Percentiles rank a stretch among this genome's conserved stretches.
phyloP scores from a whole-genome alignment of 441 rosid species.

The Raphanus hybrid region DNA sequence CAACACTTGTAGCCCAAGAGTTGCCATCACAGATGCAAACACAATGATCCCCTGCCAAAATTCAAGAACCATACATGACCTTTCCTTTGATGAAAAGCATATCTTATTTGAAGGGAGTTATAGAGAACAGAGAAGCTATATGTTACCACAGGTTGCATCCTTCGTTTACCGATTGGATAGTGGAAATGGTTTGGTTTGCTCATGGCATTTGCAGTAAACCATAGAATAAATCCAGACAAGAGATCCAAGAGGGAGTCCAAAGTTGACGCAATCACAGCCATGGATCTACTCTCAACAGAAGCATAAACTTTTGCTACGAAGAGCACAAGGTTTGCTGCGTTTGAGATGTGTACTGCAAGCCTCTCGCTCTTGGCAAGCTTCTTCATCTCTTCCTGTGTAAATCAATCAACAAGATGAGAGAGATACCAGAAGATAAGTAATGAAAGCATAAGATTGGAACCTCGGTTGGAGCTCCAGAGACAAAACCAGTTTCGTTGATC shows the following conservation, averaged over 20 bases:
- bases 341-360: conserved; percentile 57
- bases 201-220: conserved; percentile 64
- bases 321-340: conserved; percentile 55
- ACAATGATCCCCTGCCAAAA: conserved; percentile 67
- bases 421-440: too few relatives aligned
- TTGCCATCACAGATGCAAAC: conserved; percentile 82
- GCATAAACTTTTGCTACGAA: conserved; percentile 66
- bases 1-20: conserved; percentile 73
- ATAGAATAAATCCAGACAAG: conserved; percentile 46
- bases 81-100: background rate
- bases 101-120: background rate
- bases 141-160: conserved; percentile 70
- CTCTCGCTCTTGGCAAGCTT: conserved; percentile 59
- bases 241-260: conserved; percentile 66
- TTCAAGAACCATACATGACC: background rate
- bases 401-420: background rate
- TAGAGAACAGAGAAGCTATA: conserved; percentile 25
- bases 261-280: conserved; percentile 74
- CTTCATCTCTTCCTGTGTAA: conserved; percentile 59
- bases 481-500: conserved; percentile 49
- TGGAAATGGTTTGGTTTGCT: conserved; percentile 54
- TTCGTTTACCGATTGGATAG: conserved; percentile 63
- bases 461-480: conserved; percentile 56
- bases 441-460: conserved; percentile 29
- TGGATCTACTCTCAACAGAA: conserved; percentile 58